These are phyloP conservation scores for Candida sanyiensis DNA, from an alignment of 805 yeast species.

Conservation along the genomic window DNA sequence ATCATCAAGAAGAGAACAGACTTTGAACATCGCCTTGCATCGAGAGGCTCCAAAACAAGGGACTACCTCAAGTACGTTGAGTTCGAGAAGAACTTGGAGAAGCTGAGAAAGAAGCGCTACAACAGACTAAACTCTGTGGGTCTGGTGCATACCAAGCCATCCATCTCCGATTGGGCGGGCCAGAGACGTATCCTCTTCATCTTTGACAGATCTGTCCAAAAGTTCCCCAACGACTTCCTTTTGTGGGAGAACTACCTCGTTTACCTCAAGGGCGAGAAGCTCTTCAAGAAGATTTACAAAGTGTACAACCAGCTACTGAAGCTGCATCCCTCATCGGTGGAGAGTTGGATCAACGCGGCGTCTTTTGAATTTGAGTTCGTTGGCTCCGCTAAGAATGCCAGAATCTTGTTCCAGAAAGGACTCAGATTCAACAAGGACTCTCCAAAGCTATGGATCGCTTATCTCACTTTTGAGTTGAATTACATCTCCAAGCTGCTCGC, in stretches of 20 bases:
- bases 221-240: constrained; percentile 69
- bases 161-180: constrained; percentile 84
- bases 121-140: constrained; percentile 52
- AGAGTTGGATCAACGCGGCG: constrained; percentile 93
- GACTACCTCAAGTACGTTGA: constrained; percentile 77
- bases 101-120: constrained; percentile 65
- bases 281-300: constrained; percentile 66
- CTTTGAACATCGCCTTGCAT: constrained; percentile 83
- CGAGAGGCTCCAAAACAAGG: constrained; percentile 71
- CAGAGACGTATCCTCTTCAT: constrained; percentile 74
- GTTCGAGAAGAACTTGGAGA: constrained; percentile 76
- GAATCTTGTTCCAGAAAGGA: constrained; percentile 79
- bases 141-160: constrained; percentile 51
- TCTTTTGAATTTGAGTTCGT: constrained; percentile 87
- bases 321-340: constrained; percentile 85
- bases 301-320: constrained; percentile 74
- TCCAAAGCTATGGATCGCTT: constrained; percentile 71
- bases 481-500: constrained; percentile 79
- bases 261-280: constrained; percentile 60
- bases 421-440: constrained; percentile 78
- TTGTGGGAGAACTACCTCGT: constrained; percentile 76
- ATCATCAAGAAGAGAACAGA: constrained; percentile 93
- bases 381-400: constrained; percentile 82
- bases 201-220: constrained; percentile 74
- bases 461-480: constrained; percentile 81